These are phyloP conservation scores for Lycium barbarum DNA, from an alignment of 257 asterid species.

Conservation along the genomic window DNA sequence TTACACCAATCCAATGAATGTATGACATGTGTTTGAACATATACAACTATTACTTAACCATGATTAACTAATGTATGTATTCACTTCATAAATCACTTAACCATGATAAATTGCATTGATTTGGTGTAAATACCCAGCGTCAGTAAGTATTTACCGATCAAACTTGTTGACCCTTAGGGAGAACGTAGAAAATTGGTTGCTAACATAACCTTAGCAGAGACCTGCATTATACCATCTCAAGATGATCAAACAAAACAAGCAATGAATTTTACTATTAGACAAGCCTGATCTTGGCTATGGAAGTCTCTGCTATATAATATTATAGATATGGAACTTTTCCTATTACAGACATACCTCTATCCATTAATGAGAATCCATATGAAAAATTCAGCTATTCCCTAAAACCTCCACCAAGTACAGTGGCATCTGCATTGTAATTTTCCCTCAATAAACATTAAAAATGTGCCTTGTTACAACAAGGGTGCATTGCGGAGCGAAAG, in stretches of 20 bases:
- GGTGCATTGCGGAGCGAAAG: constrained; percentile 22
- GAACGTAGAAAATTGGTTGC: background rate
- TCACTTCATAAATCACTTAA: no score
- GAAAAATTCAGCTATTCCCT: constrained; percentile 21
- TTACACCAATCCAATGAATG: no score
- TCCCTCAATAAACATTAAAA: constrained; percentile 14
- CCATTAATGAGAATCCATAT: constrained; percentile 24
- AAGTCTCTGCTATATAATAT: constrained; percentile 5
- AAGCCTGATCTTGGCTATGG: constrained; percentile 21
- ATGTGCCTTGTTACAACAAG: background rate
- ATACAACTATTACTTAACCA: no score
- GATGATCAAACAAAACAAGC: background rate
- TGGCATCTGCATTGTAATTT: constrained; percentile 18
- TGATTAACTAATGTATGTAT: no score
- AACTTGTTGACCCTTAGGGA: no score
- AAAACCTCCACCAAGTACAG: constrained; percentile 24
- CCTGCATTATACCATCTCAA: background rate
- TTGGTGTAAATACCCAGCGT: no score
- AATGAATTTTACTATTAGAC: background rate
- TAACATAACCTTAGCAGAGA: background rate
- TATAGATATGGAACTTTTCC: constrained; percentile 10
- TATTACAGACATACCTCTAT: constrained; percentile 5
- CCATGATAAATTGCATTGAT: no score
- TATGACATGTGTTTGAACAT: no score
- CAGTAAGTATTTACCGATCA: no score